These are phyloP conservation scores for Arthrobotrys musiformis DNA, from an alignment of 2,329 filamentous ascomycete species.

Conservation along the genomic window DNA sequence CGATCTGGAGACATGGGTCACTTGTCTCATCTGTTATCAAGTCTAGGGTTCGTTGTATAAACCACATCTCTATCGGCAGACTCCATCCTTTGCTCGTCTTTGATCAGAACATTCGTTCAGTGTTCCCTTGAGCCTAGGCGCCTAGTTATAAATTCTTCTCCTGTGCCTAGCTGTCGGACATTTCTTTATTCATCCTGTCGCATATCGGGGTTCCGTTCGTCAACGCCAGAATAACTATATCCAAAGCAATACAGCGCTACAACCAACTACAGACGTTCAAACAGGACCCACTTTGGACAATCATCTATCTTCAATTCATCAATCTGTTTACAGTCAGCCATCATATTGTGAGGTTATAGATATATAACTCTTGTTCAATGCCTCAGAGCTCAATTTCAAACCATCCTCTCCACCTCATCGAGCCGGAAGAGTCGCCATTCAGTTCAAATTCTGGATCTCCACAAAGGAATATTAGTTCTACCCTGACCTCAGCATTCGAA, in stretches of 20 bases:
- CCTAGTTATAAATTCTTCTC: constrained; percentile 5
- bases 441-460: not conserved
- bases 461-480: not conserved
- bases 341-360: not conserved
- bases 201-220: constrained; percentile 18
- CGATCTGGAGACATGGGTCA: constrained; percentile 33
- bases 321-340: not conserved
- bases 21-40: constrained; percentile 24
- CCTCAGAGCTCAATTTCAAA: constrained; percentile 21
- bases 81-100: constrained; percentile 14
- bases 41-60: constrained; percentile 14
- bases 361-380: constrained; percentile 20
- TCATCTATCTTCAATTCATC: not conserved
- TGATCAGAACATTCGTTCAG: constrained; percentile 22
- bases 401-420: not conserved
- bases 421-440: constrained; percentile 12
- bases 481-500: not conserved
- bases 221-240: constrained; percentile 14
- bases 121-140: constrained; percentile 11
- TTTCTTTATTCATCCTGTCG: constrained; percentile 8
- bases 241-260: not conserved
- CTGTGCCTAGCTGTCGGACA: not conserved
- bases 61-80: constrained; percentile 17
- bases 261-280: not conserved
- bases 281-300: not conserved